Base-by-base conservation (phyloP, 768 basidiomycete genomes). In the Lentinula boryana region DNA sequence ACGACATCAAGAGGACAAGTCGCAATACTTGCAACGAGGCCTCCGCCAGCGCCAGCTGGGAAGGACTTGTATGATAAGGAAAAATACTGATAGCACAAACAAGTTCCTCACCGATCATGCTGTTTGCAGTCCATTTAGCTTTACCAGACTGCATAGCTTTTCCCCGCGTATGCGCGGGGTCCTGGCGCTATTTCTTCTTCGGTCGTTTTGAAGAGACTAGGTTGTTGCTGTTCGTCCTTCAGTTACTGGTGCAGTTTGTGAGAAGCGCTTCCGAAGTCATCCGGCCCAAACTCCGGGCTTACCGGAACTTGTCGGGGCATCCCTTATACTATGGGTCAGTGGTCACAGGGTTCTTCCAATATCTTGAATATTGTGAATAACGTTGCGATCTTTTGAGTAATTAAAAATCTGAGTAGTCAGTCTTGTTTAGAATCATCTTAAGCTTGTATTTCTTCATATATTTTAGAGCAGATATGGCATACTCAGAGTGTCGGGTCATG, bases 1-100 rank as follows among this genome's bases (percentile, higher is more conserved):
- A 99, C 81, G 60, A 99, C 96, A 74, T 99, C 97, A 53, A 99
- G 81, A 10, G 97, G 97, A 73, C 97, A 99, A 6, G 96, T 98
- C 60, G 93, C 91, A 63, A 98, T 80, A 73, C 89, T 91, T 55
- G 93, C 90, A 65, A 94, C 88, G 63, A 99, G 80, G 61, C 97
- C 97, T 58, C 96, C 94, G 33, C 94, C 94, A 40, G 96, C 96
- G 60, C 97, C 97, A 70, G 97, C 93, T 92, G 38, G 31, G 6
- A 18, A 57, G 44, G 52, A 36, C 41, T 62, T 48, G 44, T 55
- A 43, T 60, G 55, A 44, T 57, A 23, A 56, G 63, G 38, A 27
- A 36, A 61, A 60, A 27, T 53, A 50, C 62, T 54, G 63, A 63
- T 60, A 64, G 27, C 32, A 31, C 31, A 44, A 51, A 61, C 13